These are phyloP conservation scores for Salix suchowensis DNA, from an alignment of 345 rosid genomes.

Conservation along the genomic window DNA sequence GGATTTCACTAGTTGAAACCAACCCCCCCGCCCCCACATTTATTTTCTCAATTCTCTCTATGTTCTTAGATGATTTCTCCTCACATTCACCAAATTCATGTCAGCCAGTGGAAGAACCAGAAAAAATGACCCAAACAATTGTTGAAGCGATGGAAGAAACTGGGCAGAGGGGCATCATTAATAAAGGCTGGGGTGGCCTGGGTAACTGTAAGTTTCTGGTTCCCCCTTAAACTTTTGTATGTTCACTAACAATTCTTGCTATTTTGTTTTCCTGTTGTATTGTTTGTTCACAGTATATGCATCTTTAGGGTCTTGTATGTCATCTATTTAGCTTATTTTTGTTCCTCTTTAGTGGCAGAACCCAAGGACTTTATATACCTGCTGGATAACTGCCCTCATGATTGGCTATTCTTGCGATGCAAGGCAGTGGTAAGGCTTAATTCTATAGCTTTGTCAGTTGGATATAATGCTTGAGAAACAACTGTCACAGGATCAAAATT, in stretches of 20 bases:
- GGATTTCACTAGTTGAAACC: not conserved
- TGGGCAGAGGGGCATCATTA: slow-evolving; percentile 90
- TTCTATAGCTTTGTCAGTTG: not conserved
- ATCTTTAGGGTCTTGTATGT: not conserved
- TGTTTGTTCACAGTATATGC: not conserved
- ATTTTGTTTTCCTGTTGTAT: not conserved
- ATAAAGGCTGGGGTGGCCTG: slow-evolving; percentile 99
- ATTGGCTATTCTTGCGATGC: slow-evolving; percentile 95
- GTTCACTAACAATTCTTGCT: not conserved
- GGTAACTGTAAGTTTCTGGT: slow-evolving; percentile 60
- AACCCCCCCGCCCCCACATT: not conserved
- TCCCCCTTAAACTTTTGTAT: not conserved
- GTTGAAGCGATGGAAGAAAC: slow-evolving; percentile 72
- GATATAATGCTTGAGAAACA: not conserved
- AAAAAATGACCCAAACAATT: slow-evolving; percentile 76
- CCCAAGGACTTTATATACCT: slow-evolving; percentile 74
- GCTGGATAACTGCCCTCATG: slow-evolving; percentile 94
- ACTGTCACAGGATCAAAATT: not conserved
- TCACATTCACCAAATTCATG: slow-evolving; percentile 5
- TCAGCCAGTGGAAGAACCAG: slow-evolving; percentile 91
- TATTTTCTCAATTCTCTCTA: not conserved
- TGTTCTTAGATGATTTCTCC: not conserved
- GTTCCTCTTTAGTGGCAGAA: slow-evolving; percentile 68
- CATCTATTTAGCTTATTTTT: slow-evolving; percentile 16
- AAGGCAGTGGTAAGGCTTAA: slow-evolving; percentile 87